These are phyloP conservation scores for Raffaelea ambrosiae DNA, from an alignment of 2,329 filamentous ascomycete genomes.

Conservation along the genomic window DNA sequence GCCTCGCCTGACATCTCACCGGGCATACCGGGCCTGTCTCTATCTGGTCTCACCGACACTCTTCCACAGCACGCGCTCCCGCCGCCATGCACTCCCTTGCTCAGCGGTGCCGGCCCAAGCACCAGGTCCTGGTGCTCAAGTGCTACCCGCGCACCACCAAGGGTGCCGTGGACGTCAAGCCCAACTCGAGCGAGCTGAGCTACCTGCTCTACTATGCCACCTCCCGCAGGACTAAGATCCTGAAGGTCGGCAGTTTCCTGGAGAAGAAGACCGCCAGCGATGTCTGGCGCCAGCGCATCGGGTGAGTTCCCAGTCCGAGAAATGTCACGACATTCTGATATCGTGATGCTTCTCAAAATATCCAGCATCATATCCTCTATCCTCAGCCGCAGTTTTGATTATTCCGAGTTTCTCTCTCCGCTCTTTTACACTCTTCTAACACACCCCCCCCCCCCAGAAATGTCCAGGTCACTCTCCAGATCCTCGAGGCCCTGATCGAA, in stretches of 20 bases:
- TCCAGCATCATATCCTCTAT: too few relatives aligned
- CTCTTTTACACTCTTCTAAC: background rate
- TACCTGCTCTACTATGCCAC: slow-evolving; percentile 96
- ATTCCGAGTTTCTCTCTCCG: background rate
- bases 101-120: slow-evolving; percentile 76
- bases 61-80: background rate
- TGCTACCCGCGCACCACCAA: slow-evolving; percentile 93
- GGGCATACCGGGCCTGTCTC: background rate
- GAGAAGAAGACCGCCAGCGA: slow-evolving; percentile 91
- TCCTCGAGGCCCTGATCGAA: slow-evolving; percentile 83
- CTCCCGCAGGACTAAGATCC: slow-evolving; percentile 87
- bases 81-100: slow-evolving; percentile 54
- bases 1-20: too few relatives aligned
- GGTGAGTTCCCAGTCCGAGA: slow-evolving; percentile 49
- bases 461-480: slow-evolving; percentile 90
- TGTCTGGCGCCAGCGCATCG: slow-evolving; percentile 80
- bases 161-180: slow-evolving; percentile 84
- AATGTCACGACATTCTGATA: background rate
- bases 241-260: slow-evolving; percentile 90
- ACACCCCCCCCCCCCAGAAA: slow-evolving; percentile 49
- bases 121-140: slow-evolving; percentile 91
- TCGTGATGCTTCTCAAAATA: background rate
- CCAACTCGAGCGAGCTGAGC: slow-evolving; percentile 92
- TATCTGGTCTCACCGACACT: background rate
- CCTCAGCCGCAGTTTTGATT: background rate